phyloP scores from a whole-genome alignment of 2,329 filamentous ascomycete genomes.

The Elsinoe perseae region DNA sequence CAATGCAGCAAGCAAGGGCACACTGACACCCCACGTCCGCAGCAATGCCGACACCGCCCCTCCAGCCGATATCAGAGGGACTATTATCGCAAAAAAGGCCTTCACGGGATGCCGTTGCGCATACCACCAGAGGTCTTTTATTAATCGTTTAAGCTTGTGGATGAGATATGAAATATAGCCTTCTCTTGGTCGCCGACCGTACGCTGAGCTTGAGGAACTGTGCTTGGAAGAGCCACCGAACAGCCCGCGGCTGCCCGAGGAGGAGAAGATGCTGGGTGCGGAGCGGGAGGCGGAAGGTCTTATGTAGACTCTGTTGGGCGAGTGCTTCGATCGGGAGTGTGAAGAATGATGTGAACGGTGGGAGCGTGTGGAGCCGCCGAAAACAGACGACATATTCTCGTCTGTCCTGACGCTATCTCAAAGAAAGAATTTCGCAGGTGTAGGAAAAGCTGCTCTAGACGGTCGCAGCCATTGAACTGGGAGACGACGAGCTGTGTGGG shows the following conservation, averaged over 20 bases:
- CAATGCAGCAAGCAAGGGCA: conserved; percentile 51
- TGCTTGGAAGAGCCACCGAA: conserved; percentile 14
- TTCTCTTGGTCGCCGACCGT: conserved; percentile 66
- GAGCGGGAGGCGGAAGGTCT: conserved; percentile 15
- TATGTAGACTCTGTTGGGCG: conserved; percentile 12
- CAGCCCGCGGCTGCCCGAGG: conserved; percentile 4
- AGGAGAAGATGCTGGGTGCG: conserved; percentile 7
- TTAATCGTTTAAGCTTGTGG: conserved; percentile 66
- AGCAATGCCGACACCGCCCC: conserved; percentile 73
- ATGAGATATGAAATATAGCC: conserved; percentile 69
- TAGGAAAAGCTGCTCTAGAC: background rate
- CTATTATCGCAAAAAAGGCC: conserved; percentile 78
- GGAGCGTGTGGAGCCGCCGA: conserved; percentile 8
- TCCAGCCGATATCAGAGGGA: conserved; percentile 72
- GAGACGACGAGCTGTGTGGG: background rate
- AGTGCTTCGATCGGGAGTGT: conserved; percentile 6
- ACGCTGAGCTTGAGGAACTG: conserved; percentile 56
- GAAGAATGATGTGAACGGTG: background rate
- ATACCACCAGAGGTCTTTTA: conserved; percentile 74
- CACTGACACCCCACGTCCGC: conserved; percentile 66
- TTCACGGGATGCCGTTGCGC: conserved; percentile 77
- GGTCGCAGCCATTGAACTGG: background rate
- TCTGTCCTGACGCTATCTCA: background rate
- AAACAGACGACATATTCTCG: conserved; percentile 11
- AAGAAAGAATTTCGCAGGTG: too few relatives aligned